Percentiles rank a stretch among this genome's conserved stretches.
phyloP scores from a whole-genome alignment of 305 asterid genomes.

The Rubia tinctorum region DNA sequence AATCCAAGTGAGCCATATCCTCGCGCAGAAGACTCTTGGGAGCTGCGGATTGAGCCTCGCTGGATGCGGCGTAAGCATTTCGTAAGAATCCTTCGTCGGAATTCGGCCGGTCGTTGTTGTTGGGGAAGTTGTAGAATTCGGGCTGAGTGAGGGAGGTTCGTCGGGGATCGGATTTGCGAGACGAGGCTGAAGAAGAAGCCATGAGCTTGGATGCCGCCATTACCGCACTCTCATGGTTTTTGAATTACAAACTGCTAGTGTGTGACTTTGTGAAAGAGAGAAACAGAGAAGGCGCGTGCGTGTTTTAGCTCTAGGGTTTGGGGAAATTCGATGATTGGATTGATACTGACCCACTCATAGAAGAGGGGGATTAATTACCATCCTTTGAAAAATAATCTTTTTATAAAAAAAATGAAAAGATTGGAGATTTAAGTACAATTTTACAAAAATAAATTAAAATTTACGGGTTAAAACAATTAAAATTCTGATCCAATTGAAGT shows the following conservation, averaged over 20 bases:
- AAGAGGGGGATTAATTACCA: too few species aligned
- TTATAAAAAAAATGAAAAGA: too few species aligned
- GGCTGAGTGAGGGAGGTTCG: slow-evolving; percentile 42
- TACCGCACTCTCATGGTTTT: background rate
- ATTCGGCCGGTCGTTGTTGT: slow-evolving; percentile 16
- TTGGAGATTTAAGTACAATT: too few species aligned
- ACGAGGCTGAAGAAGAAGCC: slow-evolving; percentile 46
- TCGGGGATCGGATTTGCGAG: slow-evolving; percentile 54
- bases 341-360: too few species aligned
- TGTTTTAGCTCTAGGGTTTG: slow-evolving; percentile 49
- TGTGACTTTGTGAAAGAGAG: background rate
- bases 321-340: slow-evolving; percentile 16
- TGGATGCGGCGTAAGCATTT: slow-evolving; percentile 41
- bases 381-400: too few species aligned
- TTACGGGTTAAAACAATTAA: too few species aligned
- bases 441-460: too few species aligned
- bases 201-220: slow-evolving; percentile 73
- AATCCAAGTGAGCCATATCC: slow-evolving; percentile 52
- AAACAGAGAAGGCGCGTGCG: background rate
- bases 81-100: slow-evolving; percentile 1
- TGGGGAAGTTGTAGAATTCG: slow-evolving; percentile 17
- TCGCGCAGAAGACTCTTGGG: slow-evolving; percentile 39
- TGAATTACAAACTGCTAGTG: slow-evolving; percentile 1
- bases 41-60: slow-evolving; percentile 24
- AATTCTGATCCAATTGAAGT: too few species aligned